Evolutionary conservation across 2,329 filamentous ascomycete genomes (phyloP), one percentile per base, ranked within the genome.

Genomic region (Xylaria sp.): DNA sequence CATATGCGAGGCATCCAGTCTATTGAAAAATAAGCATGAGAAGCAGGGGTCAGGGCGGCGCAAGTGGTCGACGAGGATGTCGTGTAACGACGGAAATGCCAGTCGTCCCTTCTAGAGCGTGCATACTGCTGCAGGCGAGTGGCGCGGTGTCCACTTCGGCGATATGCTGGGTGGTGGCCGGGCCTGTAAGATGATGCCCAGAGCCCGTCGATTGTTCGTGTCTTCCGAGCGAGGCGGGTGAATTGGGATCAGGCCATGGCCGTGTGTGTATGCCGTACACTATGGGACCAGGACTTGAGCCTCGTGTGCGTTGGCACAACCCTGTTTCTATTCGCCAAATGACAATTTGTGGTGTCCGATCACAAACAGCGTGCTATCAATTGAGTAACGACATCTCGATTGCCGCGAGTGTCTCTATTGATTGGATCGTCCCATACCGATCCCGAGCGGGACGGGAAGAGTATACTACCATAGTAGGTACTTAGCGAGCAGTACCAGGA

Each of bases 11-110:
- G 23, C 53, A 59, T 67, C 34, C 45, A 45, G 61, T 70, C 66
- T 72, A 70, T 72, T 72, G 68, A 67, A 60, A 20, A 52, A 61
- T 48, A 59, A 66, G 63, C 67, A 69, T 55, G 63, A 28, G 28
- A 34, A 58, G 58, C 65, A 68, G 63, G 69, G 71, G 66, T 69
- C 23, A n/a, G 7, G 45, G 43, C 53, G 30, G 58, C 50, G 52
- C 65, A 53, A 70, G 59, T 72, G 70, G 71, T 48, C 57, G 28
- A 52, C 63, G 18, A 48, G 39, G 15, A 65, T 53, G 71, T 32
- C 13, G 50, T 70, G 68, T 56, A 63, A 71, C 64, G 28, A 39
- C 63, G 43, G 58, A 39, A 41, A 53, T 10, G n/a, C 59, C 56
- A 59, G 50, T 62, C 50, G 60, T 69, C 43, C 58, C 64, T 69